Conservation (phyloP, 139 green algal genomes). For the Choricystis sp. region DNA sequence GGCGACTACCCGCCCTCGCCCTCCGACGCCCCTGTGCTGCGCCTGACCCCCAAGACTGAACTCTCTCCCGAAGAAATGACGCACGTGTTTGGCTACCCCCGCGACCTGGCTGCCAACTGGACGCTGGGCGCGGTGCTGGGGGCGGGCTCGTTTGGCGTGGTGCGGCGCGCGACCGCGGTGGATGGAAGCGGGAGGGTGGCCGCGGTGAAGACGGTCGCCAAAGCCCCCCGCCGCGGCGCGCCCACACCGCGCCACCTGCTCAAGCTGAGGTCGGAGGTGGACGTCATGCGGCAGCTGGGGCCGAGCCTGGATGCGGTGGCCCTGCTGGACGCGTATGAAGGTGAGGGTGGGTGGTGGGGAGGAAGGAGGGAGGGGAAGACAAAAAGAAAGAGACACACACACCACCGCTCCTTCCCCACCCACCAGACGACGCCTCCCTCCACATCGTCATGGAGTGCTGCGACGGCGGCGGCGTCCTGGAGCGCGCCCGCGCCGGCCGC, state of each 20-base stretch:
- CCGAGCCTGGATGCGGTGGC: constrained; percentile 62
- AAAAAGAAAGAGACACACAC: background rate
- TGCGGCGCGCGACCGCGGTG: constrained; percentile 37
- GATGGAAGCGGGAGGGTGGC: constrained; percentile 28
- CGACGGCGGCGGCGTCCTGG: constrained; percentile 53
- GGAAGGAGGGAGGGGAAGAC: background rate
- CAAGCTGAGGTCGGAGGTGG: constrained; percentile 82
- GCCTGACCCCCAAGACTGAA: constrained; percentile 41
- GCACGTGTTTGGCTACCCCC: constrained; percentile 55
- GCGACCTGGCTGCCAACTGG: constrained; percentile 31
- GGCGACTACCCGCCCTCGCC: constrained; percentile 50
- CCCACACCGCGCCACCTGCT: constrained; percentile 73
- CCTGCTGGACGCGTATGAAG: constrained; percentile 18
- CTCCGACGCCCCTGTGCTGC: constrained; percentile 48
- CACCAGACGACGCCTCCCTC: constrained; percentile 50
- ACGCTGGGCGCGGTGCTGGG: constrained; percentile 59
- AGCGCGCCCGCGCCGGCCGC: constrained; percentile 26
- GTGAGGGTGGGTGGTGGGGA: constrained; percentile 7
- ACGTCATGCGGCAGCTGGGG: constrained; percentile 82
- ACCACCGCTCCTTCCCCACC: background rate
- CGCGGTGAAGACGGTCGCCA: constrained; percentile 76
- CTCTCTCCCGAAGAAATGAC: constrained; percentile 41
- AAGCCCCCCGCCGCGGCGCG: constrained; percentile 55
- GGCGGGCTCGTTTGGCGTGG: constrained; percentile 74
- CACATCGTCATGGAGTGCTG: constrained; percentile 87